Conservation (phyloP, 1,284 basidiomycete genomes). For the Ustilago nuda region DNA sequence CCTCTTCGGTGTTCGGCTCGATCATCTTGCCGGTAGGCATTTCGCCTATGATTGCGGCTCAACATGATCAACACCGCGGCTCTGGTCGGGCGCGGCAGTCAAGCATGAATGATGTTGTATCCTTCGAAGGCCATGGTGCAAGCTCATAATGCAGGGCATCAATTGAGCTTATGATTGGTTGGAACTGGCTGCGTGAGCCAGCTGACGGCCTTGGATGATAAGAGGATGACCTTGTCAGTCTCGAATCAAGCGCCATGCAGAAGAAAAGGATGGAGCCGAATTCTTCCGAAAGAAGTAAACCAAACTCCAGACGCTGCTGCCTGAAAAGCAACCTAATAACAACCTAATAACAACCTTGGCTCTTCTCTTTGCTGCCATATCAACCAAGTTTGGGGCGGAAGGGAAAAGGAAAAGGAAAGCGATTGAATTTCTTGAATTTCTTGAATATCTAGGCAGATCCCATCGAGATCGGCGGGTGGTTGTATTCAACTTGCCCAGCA, state of each 20-base stretch:
- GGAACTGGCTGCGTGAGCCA: no score
- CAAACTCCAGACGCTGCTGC: background rate
- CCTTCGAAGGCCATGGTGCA: no score
- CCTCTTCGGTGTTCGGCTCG: constrained; percentile 19
- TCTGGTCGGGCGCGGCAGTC: constrained; percentile 18
- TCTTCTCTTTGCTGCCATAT: background rate
- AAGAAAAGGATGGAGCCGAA: background rate
- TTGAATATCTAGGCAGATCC: constrained; percentile 19
- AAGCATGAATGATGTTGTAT: background rate
- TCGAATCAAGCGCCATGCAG: background rate
- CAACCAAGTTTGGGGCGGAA: constrained; percentile 38
- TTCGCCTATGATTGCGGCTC: constrained; percentile 4
- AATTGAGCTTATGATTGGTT: no score
- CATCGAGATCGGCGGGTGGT: background rate
- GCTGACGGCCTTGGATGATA: no score
- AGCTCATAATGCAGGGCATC: no score
- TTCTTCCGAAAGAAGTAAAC: constrained; percentile 28
- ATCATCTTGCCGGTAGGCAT: constrained; percentile 21
- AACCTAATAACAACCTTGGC: constrained; percentile 2
- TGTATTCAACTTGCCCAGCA: background rate
- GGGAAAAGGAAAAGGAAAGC: background rate
- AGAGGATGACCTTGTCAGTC: background rate
- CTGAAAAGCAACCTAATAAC: background rate
- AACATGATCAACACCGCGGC: constrained; percentile 8
- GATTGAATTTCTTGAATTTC: constrained; percentile 5